Evolutionary conservation across 805 yeast species (phyloP).

Genomic region (Saturnispora silvae): DNA sequence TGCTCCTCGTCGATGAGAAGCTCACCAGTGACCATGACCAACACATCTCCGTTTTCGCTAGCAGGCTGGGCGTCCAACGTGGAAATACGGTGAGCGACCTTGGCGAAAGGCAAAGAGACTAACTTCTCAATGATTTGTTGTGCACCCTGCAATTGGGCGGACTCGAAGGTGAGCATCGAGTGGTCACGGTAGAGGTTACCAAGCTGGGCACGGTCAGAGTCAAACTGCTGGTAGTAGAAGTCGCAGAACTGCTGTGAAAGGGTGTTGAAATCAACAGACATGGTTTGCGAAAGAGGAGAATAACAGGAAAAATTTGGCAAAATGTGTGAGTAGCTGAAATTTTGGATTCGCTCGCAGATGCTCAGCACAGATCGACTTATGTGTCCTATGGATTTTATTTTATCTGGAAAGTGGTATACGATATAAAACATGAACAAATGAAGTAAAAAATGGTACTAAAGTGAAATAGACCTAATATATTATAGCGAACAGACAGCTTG

Average conservation of each 20-base stretch:
- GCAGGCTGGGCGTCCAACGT: constrained; percentile 98
- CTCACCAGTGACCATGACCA: constrained; percentile 97
- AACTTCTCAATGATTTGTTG: constrained; percentile 88
- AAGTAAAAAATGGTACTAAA: too few species aligned
- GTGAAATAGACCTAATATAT: too few species aligned
- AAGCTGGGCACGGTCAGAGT: constrained; percentile 81
- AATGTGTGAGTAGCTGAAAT: too few species aligned
- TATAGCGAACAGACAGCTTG: too few species aligned
- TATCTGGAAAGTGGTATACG: too few species aligned
- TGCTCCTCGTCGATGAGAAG: constrained; percentile 87
- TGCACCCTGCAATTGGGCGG: constrained; percentile 90
- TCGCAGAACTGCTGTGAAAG: constrained; percentile 68
- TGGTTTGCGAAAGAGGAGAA: constrained; percentile 3
- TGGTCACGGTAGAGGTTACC: constrained; percentile 54
- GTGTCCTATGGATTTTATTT: too few species aligned
- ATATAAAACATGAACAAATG: too few species aligned
- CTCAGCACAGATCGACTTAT: too few species aligned
- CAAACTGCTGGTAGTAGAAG: constrained; percentile 93
- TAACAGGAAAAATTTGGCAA: not conserved
- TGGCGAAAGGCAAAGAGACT: constrained; percentile 78
- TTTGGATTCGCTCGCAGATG: too few species aligned
- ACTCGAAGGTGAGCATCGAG: constrained; percentile 96
- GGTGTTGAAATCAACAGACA: constrained; percentile 28
- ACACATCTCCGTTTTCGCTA: constrained; percentile 80
- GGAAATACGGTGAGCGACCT: constrained; percentile 86